Conservation (phyloP, 768 basidiomycete species). For the Hortiboletus campestris region DNA sequence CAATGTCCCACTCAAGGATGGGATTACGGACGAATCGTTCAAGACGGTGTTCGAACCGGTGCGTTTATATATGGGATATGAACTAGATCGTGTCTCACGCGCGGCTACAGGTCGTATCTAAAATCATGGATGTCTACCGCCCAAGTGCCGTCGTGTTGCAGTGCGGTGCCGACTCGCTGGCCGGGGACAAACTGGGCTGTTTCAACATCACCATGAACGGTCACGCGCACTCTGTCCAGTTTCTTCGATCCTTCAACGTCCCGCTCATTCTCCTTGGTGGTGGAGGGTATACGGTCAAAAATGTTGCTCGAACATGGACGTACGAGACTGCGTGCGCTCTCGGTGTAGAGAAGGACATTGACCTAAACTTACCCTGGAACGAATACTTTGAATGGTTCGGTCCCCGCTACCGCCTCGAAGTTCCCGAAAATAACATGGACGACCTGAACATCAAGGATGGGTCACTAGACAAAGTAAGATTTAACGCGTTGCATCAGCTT, state of each 20-base stretch:
- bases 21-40: slow-evolving; percentile 88
- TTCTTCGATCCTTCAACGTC: slow-evolving; percentile 75
- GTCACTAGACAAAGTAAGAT: slow-evolving; percentile 80
- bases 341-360: slow-evolving; percentile 77
- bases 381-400: slow-evolving; percentile 98
- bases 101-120: slow-evolving; percentile 63
- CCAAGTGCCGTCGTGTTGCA: slow-evolving; percentile 90
- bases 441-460: slow-evolving; percentile 83
- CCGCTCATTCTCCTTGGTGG: slow-evolving; percentile 92
- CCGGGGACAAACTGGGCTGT: slow-evolving; percentile 93
- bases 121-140: slow-evolving; percentile 82
- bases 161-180: slow-evolving; percentile 93
- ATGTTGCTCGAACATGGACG: slow-evolving; percentile 92
- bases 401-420: slow-evolving; percentile 90
- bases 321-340: slow-evolving; percentile 95
- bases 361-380: slow-evolving; percentile 79
- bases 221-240: slow-evolving; percentile 89
- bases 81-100: neutral
- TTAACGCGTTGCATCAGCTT: slow-evolving; percentile 52
- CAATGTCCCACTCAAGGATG: slow-evolving; percentile 93
- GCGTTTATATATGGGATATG: slow-evolving; percentile 24
- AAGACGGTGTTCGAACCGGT: slow-evolving; percentile 90
- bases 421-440: slow-evolving; percentile 91
- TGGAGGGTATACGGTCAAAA: slow-evolving; percentile 96
- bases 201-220: slow-evolving; percentile 97